These are phyloP conservation scores for Penicillium sumatraense DNA, from an alignment of 2,329 filamentous ascomycete species.

Conservation along the genomic window DNA sequence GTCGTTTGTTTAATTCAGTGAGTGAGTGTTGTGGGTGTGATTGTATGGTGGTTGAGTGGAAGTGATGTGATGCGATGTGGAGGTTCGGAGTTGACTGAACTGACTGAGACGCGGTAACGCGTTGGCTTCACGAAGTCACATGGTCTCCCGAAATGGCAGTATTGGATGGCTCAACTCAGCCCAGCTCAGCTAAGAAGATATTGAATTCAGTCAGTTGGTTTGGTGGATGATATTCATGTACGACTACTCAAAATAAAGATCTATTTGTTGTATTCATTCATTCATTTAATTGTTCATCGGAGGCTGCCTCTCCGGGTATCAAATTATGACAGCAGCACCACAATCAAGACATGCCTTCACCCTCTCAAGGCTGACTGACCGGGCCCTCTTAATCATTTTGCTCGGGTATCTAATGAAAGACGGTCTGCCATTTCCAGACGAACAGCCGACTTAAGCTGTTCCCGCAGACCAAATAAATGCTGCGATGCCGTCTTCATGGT, in stretches of 20 bases:
- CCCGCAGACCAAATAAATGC: conserved; percentile 60
- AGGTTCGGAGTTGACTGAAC: conserved; percentile 20
- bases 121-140: conserved; percentile 46
- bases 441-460: conserved; percentile 59
- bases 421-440: conserved; percentile 63
- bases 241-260: no score
- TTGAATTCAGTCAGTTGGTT: no score
- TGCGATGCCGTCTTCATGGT: conserved; percentile 59
- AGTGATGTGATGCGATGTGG: not conserved
- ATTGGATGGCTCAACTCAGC: not conserved
- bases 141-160: conserved; percentile 26
- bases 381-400: conserved; percentile 54
- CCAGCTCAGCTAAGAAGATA: no score
- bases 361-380: not conserved
- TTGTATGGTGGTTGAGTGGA: not conserved
- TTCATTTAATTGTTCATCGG: conserved; percentile 5
- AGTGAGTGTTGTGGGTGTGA: not conserved
- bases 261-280: no score
- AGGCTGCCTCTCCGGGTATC: conserved; percentile 27
- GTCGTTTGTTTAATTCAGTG: not conserved
- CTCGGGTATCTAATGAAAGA: conserved; percentile 63
- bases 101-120: conserved; percentile 34
- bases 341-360: not conserved
- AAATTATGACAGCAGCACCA: conserved; percentile 16
- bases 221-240: no score